Base-by-base conservation (phyloP, 2,329 filamentous ascomycete species). In the Cladosporium sp. region DNA sequence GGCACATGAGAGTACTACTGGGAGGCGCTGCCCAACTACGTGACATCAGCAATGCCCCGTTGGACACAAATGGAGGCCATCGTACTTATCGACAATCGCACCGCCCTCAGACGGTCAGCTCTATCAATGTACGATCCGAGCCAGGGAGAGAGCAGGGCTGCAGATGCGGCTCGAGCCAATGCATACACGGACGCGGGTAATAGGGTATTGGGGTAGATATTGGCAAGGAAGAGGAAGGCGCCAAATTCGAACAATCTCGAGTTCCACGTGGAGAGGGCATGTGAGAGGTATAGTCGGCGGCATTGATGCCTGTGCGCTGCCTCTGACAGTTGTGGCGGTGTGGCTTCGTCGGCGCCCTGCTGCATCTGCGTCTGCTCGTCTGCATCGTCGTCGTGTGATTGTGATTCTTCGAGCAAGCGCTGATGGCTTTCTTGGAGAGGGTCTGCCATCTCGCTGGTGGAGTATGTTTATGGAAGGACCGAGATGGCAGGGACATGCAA, bases 141-240 rank as follows among this genome's bases (percentile, higher is more conserved):
- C 55, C 80, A 79, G 14, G 86, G 84, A 0, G 88, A 85, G 7
- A 91, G 78, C 0, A 87, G 32, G 4, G 89, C 84, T 0, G 87
- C 88, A 0, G 86, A 80, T 0, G 81, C 77, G 6, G 85, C 83
- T 26, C 90, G 85, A 5, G 83, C 79, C 7, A 92, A 77, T 0
- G 90, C 90, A 72, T 92, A 92, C n/a, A 89, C 78, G 0, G 89
- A 91, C 65, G 88, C 83, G 41, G 87, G 89, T 26, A 90, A 80
- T 26, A 92, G 78, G 0, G 88, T 91, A 0, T 81, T 71, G 0
- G 81, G 81, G 59, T 79, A 83, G 36, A 82, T 79, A 4, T 74
- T 69, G 2, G 80, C 80, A 0, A 84, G 75, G 70, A 83, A 84
- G 14, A 84, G 75, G 14, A 83, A 79, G n/a, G 81, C 79, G 38